Conservation (phyloP, 2,329 filamentous ascomycete genomes). For the Penicillium thymicola region DNA sequence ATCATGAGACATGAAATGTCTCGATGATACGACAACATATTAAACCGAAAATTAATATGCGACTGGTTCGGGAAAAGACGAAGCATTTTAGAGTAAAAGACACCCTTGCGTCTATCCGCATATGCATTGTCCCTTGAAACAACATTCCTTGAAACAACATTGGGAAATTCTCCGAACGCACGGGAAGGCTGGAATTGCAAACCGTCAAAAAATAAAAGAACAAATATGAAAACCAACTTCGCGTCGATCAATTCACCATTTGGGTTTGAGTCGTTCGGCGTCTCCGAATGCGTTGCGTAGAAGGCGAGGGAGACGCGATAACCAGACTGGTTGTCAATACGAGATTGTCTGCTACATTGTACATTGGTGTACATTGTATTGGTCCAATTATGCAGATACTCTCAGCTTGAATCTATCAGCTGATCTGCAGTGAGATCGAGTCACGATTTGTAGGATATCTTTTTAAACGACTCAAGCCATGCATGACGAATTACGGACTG, state of each 20-base stretch:
- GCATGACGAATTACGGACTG: conserved; percentile 6
- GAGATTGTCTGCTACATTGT: background rate
- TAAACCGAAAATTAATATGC: background rate
- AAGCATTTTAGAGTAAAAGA: background rate
- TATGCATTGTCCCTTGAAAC: conserved; percentile 5
- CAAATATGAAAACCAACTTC: background rate
- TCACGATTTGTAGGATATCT: background rate
- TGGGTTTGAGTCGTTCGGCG: conserved; percentile 11
- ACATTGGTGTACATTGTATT: background rate
- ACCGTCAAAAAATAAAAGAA: conserved; percentile 3
- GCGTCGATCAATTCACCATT: background rate
- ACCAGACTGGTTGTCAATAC: conserved; percentile 9
- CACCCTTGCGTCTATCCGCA: conserved; percentile 1
- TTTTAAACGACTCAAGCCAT: conserved; percentile 2
- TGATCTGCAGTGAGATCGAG: background rate
- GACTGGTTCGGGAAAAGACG: background rate
- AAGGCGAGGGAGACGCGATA: conserved; percentile 21
- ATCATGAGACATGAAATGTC: background rate
- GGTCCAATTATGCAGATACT: background rate
- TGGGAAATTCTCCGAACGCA: conserved; percentile 22
- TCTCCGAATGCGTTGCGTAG: conserved; percentile 24
- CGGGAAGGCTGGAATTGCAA: background rate
- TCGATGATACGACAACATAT: background rate
- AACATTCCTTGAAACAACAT: conserved; percentile 13
- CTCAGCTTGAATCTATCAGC: conserved; percentile 14